Evolutionary conservation across 2,329 filamentous ascomycete genomes (phyloP).

Genomic region (Colletotrichum caudatum): DNA sequence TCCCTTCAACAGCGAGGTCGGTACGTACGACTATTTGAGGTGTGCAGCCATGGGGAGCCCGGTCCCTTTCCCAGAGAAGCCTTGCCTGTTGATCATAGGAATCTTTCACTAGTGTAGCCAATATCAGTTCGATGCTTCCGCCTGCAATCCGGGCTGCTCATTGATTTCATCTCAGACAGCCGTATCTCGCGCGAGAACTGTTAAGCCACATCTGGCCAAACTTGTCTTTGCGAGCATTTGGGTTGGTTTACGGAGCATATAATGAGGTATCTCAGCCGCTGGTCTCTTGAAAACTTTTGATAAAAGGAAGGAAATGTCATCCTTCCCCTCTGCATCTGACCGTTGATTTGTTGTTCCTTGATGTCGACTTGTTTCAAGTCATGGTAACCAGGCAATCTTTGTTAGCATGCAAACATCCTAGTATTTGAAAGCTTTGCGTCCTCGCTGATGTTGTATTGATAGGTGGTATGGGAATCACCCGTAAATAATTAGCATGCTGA

Average conservation of each 20-base stretch:
- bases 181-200: not conserved
- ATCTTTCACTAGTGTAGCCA: not conserved
- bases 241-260: not conserved
- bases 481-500: not conserved
- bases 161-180: slow-evolving; percentile 18
- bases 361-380: too few relatives aligned
- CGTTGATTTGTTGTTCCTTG: not conserved
- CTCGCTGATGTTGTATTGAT: not conserved
- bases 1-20: slow-evolving; percentile 24
- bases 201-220: not conserved
- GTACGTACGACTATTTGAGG: slow-evolving; percentile 23
- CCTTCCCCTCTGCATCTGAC: not conserved
- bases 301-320: not conserved
- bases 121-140: slow-evolving; percentile 15
- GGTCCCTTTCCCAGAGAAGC: slow-evolving; percentile 22
- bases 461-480: too few relatives aligned
- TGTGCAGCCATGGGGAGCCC: slow-evolving; percentile 17
- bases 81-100: slow-evolving; percentile 16
- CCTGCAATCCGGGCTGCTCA: not conserved
- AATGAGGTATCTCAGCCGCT: not conserved
- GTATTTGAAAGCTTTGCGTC: too few relatives aligned
- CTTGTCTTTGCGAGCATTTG: not conserved
- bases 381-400: too few relatives aligned
- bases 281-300: not conserved
- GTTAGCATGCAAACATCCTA: too few relatives aligned